These are phyloP conservation scores for Colletotrichum acutatum DNA, from an alignment of 2,329 filamentous ascomycete genomes.

Conservation along the genomic window DNA sequence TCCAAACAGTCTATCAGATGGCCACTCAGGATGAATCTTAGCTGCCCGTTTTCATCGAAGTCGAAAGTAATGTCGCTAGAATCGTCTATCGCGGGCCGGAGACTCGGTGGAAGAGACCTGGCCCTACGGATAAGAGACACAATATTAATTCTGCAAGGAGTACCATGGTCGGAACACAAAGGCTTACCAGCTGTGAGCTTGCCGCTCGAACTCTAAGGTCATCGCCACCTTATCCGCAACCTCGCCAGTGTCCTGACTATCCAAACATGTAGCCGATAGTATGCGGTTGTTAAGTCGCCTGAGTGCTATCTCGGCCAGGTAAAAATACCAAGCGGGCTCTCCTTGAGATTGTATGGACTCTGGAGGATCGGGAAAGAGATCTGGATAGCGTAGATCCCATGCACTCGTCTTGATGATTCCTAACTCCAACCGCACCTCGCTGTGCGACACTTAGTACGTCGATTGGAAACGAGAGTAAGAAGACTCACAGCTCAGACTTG, in stretches of 20 bases:
- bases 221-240: background rate
- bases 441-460: background rate
- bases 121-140: background rate
- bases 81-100: background rate
- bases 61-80: background rate
- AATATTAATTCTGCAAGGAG: background rate
- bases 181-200: constrained; percentile 32
- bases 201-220: constrained; percentile 20
- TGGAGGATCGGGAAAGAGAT: constrained; percentile 39
- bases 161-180: background rate
- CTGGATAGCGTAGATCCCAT: constrained; percentile 37
- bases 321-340: constrained; percentile 38
- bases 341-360: constrained; percentile 25
- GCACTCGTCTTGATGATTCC: constrained; percentile 37
- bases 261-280: constrained; percentile 20
- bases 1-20: constrained; percentile 20
- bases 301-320: constrained; percentile 39
- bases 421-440: constrained; percentile 39
- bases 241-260: constrained; percentile 2
- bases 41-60: constrained; percentile 19
- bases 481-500: constrained; percentile 40
- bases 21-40: constrained; percentile 26
- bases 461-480: too few species aligned
- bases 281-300: constrained; percentile 17
- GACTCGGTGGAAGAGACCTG: background rate